Percentiles rank a stretch among this genome's conserved stretches.
These are phyloP conservation scores for Ogataea allantospora DNA, from an alignment of 805 yeast genomes.

Conservation along the genomic window DNA sequence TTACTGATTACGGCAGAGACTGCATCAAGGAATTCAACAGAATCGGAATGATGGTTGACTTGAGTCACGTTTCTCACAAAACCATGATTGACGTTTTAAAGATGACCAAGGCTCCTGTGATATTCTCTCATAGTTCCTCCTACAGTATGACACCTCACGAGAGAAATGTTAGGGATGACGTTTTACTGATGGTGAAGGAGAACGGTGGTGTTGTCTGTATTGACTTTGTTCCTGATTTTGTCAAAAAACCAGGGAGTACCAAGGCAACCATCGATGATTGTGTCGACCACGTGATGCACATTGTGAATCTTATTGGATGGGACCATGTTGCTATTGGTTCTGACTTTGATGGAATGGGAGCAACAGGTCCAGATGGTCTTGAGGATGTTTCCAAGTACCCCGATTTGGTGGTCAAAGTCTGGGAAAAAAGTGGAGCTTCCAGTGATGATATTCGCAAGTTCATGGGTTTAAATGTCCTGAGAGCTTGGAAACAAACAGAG, in stretches of 20 bases:
- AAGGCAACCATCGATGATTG: slow-evolving; percentile 45
- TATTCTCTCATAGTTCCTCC: slow-evolving; percentile 50
- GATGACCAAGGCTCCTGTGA: slow-evolving; percentile 44
- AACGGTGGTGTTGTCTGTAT: slow-evolving; percentile 50
- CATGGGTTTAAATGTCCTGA: slow-evolving; percentile 44
- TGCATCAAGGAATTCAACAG: slow-evolving; percentile 51
- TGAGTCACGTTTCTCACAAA: slow-evolving; percentile 47
- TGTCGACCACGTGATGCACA: slow-evolving; percentile 43
- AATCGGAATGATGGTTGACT: slow-evolving; percentile 52
- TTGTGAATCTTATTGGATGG: slow-evolving; percentile 48
- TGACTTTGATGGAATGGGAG: slow-evolving; percentile 50
- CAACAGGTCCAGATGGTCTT: slow-evolving; percentile 44
- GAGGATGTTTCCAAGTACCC: slow-evolving; percentile 58
- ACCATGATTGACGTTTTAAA: slow-evolving; percentile 47
- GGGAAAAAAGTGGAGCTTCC: slow-evolving; percentile 35
- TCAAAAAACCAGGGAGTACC: slow-evolving; percentile 24
- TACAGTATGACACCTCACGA: slow-evolving; percentile 39
- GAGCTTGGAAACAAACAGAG: slow-evolving; percentile 47
- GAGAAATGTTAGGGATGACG: slow-evolving; percentile 50
- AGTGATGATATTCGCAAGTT: slow-evolving; percentile 42
- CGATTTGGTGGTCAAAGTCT: slow-evolving; percentile 41
- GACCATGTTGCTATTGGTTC: slow-evolving; percentile 51
- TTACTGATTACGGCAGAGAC: slow-evolving; percentile 41
- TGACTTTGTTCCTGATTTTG: slow-evolving; percentile 45
- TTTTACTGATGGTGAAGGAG: slow-evolving; percentile 37